Percentiles rank a stretch among this genome's conserved stretches.
These are phyloP conservation scores for Penicillium sp. DNA, from an alignment of 2,329 filamentous ascomycete genomes.

Conservation along the genomic window DNA sequence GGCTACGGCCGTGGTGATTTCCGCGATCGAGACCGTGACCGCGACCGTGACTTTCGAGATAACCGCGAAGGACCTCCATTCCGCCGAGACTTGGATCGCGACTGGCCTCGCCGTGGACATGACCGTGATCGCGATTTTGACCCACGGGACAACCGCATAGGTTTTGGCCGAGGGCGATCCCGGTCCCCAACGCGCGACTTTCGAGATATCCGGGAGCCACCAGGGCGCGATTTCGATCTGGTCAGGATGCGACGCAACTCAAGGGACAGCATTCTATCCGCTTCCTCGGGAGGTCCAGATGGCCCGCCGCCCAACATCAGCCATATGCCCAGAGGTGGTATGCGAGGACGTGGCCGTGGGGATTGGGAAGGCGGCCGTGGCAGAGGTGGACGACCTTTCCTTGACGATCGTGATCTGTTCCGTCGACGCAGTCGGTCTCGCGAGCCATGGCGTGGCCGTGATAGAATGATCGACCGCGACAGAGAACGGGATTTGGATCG, in stretches of 20 bases:
- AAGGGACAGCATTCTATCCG: conserved; percentile 44
- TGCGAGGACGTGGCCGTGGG: conserved; percentile 45
- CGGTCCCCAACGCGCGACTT: conserved; percentile 46
- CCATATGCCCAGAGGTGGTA: conserved; percentile 39
- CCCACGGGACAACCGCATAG: conserved; percentile 43
- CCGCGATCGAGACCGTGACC: conserved; percentile 54
- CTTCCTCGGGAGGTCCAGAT: conserved; percentile 39
- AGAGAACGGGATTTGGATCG: conserved; percentile 37
- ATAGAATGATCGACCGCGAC: conserved; percentile 38
- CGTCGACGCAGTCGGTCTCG: conserved; percentile 47
- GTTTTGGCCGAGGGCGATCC: conserved; percentile 49
- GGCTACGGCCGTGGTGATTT: conserved; percentile 38
- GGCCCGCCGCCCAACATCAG: conserved; percentile 35
- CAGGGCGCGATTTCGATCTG: conserved; percentile 40
- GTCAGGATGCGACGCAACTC: conserved; percentile 47
- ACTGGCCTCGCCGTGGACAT: conserved; percentile 49
- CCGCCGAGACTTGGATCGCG: conserved; percentile 45
- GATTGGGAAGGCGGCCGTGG: conserved; percentile 47
- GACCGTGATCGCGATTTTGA: conserved; percentile 52
- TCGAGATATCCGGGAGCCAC: conserved; percentile 39
- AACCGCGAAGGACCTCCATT: conserved; percentile 41
- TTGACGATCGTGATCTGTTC: conserved; percentile 46
- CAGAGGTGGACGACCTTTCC: conserved; percentile 41
- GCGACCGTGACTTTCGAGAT: conserved; percentile 46
- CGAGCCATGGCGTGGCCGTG: conserved; percentile 43